Evolutionary conservation across 306 rosid genomes (phyloP).

Genomic region (Carpinus viminea): DNA sequence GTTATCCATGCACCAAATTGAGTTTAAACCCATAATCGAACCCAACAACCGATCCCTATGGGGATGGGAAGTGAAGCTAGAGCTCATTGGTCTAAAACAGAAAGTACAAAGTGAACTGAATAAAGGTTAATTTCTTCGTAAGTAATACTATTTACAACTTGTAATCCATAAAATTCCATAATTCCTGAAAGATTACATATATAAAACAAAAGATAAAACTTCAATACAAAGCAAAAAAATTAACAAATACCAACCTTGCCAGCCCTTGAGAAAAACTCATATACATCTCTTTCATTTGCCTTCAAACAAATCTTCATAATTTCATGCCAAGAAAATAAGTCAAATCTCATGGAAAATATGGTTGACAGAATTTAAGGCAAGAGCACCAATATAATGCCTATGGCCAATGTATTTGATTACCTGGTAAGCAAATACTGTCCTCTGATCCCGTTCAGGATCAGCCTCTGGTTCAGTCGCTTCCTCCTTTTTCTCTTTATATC

Average conservation of each 20-base stretch:
- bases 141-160: neutral
- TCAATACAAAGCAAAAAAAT: conserved; percentile 6
- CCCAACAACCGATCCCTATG: neutral
- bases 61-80: neutral
- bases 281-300: conserved; percentile 96
- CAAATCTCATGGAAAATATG: conserved; percentile 23
- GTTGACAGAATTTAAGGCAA: conserved; percentile 16
- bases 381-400: conserved; percentile 3
- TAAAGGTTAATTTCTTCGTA: too few relatives aligned
- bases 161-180: conserved; percentile 15
- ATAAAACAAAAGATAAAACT: conserved; percentile 11
- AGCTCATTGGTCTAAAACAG: neutral
- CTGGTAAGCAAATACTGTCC: conserved; percentile 99
- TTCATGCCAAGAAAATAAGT: conserved; percentile 18
- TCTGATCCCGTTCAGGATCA: conserved; percentile 97
- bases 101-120: too few relatives aligned
- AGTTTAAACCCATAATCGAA: neutral
- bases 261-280: conserved; percentile 93
- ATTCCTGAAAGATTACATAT: conserved; percentile 15
- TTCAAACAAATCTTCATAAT: conserved; percentile 75
- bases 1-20: neutral
- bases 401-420: conserved; percentile 35
- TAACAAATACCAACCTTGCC: conserved; percentile 74
- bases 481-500: conserved; percentile 84
- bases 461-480: conserved; percentile 74